Evolutionary conservation across 2,329 filamentous ascomycete species (phyloP).

Genomic region (Botrytis byssoidea): DNA sequence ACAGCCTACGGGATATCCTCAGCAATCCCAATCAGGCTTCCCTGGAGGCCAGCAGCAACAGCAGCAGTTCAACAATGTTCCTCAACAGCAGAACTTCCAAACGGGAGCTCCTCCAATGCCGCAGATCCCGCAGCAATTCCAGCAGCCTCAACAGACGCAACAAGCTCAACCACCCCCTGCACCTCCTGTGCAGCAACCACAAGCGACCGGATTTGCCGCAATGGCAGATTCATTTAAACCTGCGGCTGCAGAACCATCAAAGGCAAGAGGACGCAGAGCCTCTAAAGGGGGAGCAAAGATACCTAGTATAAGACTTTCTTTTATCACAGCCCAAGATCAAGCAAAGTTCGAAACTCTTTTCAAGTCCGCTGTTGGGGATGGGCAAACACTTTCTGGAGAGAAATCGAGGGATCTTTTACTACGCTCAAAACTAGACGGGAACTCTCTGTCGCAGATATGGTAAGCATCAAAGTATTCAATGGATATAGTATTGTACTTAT

Average conservation of each 20-base stretch:
- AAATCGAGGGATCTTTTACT: slow-evolving; percentile 87
- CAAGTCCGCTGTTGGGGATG: slow-evolving; percentile 86
- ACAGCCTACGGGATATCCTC: slow-evolving; percentile 51
- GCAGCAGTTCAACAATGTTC: slow-evolving; percentile 42
- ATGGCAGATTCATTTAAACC: slow-evolving; percentile 67
- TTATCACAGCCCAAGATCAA: slow-evolving; percentile 93
- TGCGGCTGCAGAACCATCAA: slow-evolving; percentile 42
- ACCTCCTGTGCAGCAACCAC: slow-evolving; percentile 62
- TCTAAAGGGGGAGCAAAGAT: slow-evolving; percentile 69
- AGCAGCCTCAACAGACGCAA: slow-evolving; percentile 38
- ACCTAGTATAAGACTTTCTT: slow-evolving; percentile 89
- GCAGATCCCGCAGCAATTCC: slow-evolving; percentile 39
- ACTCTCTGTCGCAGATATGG: slow-evolving; percentile 91
- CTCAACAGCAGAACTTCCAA: slow-evolving; percentile 45
- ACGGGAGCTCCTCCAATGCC: slow-evolving; percentile 38
- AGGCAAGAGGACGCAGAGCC: slow-evolving; percentile 47
- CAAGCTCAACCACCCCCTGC: slow-evolving; percentile 56
- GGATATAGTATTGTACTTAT: slow-evolving; percentile 27
- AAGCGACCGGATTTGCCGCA: slow-evolving; percentile 63
- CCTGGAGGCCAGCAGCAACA: slow-evolving; percentile 48
- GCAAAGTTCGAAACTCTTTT: slow-evolving; percentile 97
- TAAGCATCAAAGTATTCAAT: slow-evolving; percentile 43
- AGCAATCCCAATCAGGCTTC: slow-evolving; percentile 58
- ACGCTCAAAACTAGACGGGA: slow-evolving; percentile 83
- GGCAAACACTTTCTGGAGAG: slow-evolving; percentile 83